Evolutionary conservation across 2,329 filamentous ascomycete species (phyloP), one percentile per base, ranked within the genome.

Genomic region (Periconia sp.): DNA sequence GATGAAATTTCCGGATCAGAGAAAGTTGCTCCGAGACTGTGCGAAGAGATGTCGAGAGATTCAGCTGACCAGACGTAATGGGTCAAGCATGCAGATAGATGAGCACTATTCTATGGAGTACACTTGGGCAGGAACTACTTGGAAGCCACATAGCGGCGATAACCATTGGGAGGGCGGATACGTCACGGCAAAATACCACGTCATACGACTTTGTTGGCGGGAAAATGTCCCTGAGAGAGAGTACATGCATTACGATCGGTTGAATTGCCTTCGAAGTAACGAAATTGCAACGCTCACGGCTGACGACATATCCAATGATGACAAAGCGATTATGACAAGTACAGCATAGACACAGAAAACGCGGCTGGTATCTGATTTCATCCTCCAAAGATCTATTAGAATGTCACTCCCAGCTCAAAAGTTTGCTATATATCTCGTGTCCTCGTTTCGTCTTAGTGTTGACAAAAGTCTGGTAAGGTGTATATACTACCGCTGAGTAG

Each of bases 201-300:
- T 55, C 39, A 47, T 32, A 25, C 25, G 43, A n/a, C 22, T 64
- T 7, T 56, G 53, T 32, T 62, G 59, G 60, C 42, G 60, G 9
- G 53, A 36, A 3, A 46, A 25, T 8, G 44, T 56, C 15, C 48
- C 57, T 2, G 46, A 48, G 30, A 51, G 55, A 18, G 44, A 56
- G 24, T 62, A 61, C 37, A 55, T 49, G 48, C 52, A 59, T 38
- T 57, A 59, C 31, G 59, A 64, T 46, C 34, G 41, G 22, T 35
- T 56, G 41, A 41, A 60, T 22, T 64, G 59, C 25, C 41, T 62
- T 39, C 18, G 41, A 40, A 28, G 37, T 24, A 12, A 41, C 5
- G 28, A 12, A 21, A 32, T 46, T n/a, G n/a, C 9, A 2, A 7
- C 18, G 6, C 22, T 39, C 16, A 13, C 26, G 13, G 3, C 10